phyloP scores from a whole-genome alignment of 495 filamentous ascomycete genomes.

The Lasiosphaeria miniovina region DNA sequence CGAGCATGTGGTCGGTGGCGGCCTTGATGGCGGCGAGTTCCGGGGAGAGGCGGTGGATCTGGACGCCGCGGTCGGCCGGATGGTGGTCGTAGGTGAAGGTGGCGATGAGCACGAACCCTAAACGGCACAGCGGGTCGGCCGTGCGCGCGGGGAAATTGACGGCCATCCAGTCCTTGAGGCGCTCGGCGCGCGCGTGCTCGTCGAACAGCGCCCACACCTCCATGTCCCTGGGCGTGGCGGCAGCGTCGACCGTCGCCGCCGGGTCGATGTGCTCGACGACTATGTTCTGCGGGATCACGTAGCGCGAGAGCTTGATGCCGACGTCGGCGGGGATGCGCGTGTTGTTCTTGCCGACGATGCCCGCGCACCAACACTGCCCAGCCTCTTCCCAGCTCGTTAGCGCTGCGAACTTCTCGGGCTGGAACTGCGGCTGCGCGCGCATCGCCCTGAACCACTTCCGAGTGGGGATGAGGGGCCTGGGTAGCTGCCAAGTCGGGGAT shows the following conservation, averaged over 20 bases:
- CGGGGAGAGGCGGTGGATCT: constrained; percentile 47
- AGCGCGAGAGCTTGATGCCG: constrained; percentile 41
- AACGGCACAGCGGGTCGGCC: constrained; percentile 18
- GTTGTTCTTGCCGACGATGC: constrained; percentile 22
- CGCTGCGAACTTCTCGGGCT: constrained; percentile 35
- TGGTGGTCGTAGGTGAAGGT: constrained; percentile 50
- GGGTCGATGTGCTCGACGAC: constrained; percentile 62
- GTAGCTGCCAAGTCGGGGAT: constrained; percentile 27
- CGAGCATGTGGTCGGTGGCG: constrained; percentile 40
- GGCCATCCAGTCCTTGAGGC: constrained; percentile 30
- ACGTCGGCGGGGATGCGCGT: constrained; percentile 38
- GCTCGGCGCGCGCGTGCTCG: constrained; percentile 28
- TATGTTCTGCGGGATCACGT: constrained; percentile 53
- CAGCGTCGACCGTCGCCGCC: constrained; percentile 50
- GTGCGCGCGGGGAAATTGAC: constrained; percentile 23
- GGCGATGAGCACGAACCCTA: constrained; percentile 50
- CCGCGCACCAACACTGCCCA: constrained; percentile 67
- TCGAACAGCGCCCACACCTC: constrained; percentile 56
- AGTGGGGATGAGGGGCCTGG: constrained; percentile 13
- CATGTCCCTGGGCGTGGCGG: constrained; percentile 55
- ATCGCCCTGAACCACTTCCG: constrained; percentile 24
- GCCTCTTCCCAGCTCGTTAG: constrained; percentile 57
- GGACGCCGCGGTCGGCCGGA: constrained; percentile 41
- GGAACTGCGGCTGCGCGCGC: constrained; percentile 26
- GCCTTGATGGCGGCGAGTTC: constrained; percentile 35